Evolutionary conservation across 1,284 basidiomycete genomes (phyloP).

Genomic region (Apiotrichum sp.): DNA sequence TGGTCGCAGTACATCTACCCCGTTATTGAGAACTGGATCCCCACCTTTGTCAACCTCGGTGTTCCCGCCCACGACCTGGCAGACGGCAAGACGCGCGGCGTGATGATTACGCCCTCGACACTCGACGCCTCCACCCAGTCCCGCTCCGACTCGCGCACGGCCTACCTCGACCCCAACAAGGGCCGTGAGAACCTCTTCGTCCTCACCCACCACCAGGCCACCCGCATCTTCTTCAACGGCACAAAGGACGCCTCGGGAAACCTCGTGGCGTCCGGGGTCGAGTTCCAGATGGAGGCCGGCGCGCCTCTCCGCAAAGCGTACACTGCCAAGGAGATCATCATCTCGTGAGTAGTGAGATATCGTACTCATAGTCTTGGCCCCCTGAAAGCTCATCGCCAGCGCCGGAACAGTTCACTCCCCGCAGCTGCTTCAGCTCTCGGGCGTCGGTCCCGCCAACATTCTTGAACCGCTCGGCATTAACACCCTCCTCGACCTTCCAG

Average conservation of each 20-base stretch:
- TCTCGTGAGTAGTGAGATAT: slow-evolving; percentile 4
- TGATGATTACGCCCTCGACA: slow-evolving; percentile 56
- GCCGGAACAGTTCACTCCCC: slow-evolving; percentile 4
- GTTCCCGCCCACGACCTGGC: slow-evolving; percentile 49
- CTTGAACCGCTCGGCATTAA: slow-evolving; percentile 10
- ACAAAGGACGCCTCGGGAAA: slow-evolving; percentile 46
- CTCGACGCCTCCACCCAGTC: slow-evolving; percentile 62
- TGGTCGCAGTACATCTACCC: slow-evolving; percentile 50
- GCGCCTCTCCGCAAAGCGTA: slow-evolving; percentile 20
- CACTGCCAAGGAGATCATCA: slow-evolving; percentile 15
- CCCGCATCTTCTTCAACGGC: slow-evolving; percentile 58
- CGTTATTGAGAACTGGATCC: slow-evolving; percentile 55
- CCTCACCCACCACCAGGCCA: slow-evolving; percentile 55
- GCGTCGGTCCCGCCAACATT: background rate
- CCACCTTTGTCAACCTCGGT: slow-evolving; percentile 49
- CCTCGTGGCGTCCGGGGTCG: slow-evolving; percentile 56
- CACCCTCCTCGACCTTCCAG: slow-evolving; percentile 8
- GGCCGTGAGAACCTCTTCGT: slow-evolving; percentile 60
- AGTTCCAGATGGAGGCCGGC: slow-evolving; percentile 50
- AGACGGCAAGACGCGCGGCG: slow-evolving; percentile 33
- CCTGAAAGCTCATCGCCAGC: background rate
- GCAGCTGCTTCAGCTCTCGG: slow-evolving; percentile 6
- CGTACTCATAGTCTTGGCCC: background rate
- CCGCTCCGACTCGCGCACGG: slow-evolving; percentile 58
- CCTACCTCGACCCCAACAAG: slow-evolving; percentile 60